Evolutionary conservation across 1,139 yeast genomes (phyloP).

Genomic region (Magnusiomyces tetraspermus): DNA sequence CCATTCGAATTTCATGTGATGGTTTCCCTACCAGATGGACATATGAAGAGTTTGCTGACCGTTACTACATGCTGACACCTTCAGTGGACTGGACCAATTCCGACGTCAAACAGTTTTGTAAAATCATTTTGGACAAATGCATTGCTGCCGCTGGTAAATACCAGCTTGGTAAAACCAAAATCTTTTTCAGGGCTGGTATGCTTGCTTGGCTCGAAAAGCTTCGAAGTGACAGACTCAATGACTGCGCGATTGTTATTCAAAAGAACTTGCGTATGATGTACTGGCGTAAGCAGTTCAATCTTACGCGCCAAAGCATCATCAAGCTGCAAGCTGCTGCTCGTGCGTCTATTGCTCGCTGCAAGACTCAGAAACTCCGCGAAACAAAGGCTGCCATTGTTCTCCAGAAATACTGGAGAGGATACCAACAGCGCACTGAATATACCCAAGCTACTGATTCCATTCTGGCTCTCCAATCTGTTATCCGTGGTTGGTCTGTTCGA

Average conservation of each 20-base stretch:
- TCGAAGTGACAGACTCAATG: constrained; percentile 66
- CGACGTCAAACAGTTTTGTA: constrained; percentile 55
- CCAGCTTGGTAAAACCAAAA: constrained; percentile 73
- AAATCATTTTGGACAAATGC: constrained; percentile 52
- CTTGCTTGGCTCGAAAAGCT: constrained; percentile 79
- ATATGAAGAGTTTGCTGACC: constrained; percentile 82
- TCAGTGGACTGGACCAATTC: constrained; percentile 54
- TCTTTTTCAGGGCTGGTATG: constrained; percentile 91
- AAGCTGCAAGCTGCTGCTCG: constrained; percentile 53
- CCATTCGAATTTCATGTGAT: constrained; percentile 92
- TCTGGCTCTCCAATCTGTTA: constrained; percentile 52
- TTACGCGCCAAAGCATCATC: constrained; percentile 46
- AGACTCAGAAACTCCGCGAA: constrained; percentile 51
- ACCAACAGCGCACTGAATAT: constrained; percentile 42
- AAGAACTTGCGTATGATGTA: constrained; percentile 65
- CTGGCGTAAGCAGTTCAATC: constrained; percentile 53
- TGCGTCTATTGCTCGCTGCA: constrained; percentile 53
- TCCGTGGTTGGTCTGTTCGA: constrained; percentile 60
- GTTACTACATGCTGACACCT: constrained; percentile 75
- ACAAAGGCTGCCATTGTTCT: constrained; percentile 56
- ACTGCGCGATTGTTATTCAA: constrained; percentile 77
- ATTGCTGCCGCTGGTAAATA: constrained; percentile 55
- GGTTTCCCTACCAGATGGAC: constrained; percentile 98
- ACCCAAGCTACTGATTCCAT: constrained; percentile 42
- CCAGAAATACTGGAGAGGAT: constrained; percentile 69